Base-by-base conservation (phyloP, 345 rosid species). In the Brassica nigra region DNA sequence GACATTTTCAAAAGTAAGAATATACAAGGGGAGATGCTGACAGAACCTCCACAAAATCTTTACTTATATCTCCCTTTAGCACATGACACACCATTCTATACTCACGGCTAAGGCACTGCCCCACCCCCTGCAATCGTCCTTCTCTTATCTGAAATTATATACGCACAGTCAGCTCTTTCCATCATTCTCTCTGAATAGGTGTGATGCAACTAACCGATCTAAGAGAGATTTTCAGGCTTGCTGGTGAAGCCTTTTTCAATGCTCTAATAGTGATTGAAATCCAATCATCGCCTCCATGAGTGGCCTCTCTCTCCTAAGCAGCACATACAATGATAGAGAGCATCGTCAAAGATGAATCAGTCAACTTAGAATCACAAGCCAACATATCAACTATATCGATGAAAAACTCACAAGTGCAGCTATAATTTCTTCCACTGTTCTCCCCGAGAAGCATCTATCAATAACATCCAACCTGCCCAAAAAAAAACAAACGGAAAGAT, bases 31-130 rank as follows among this genome's bases (percentile, higher is more conserved):
- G 69, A 34, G 66, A 39, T 18, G 76, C 67, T 72, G 37, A 29
- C 23, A 68, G 82, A 71, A 92, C 98, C 98, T 92, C 97, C 20
- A 88, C 74, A 80, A 92, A 92, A 82, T 94, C 97, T 81, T 87
- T 89, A 90, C 98, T 92, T 61, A 91, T 77, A 65, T 92, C 86
- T 85, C 97, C 97, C 58, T 61, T 89, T 84, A 94, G 6, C 69
- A 92, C 89, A 77, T 90, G 95, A 78, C 94, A 90, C 81, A 86
- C 97, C 89, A 94, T 92, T 83, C 97, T 89, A 77, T 84, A 90
- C 82, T 92, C 99, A 6, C 94, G 90, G 71, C 79, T 76, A 49
- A 94, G 90, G 86, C 97, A 94, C 66, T 84, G 90, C 34, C 95
- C 97, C 58, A 94, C 86, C 61, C 94, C 95, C 81, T 92, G 90